phyloP scores from a whole-genome alignment of 2,329 filamentous ascomycete genomes.

The Fusarium sp. region DNA sequence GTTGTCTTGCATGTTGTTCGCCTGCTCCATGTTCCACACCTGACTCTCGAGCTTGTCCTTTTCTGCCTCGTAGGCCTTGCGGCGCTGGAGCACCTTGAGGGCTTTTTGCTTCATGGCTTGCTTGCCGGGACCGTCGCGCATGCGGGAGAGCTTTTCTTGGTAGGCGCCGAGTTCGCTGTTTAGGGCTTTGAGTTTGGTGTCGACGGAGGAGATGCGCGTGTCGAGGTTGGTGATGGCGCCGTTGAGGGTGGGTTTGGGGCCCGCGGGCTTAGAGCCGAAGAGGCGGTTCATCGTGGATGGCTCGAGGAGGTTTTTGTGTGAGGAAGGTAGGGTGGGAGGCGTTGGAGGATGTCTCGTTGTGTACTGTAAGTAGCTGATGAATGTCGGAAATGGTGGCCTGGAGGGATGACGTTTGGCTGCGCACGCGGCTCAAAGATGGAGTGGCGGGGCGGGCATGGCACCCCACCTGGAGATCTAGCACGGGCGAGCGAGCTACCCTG shows the following conservation, averaged over 20 bases:
- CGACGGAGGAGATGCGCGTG: constrained; percentile 85
- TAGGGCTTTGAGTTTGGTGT: constrained; percentile 93
- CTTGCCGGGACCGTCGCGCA: constrained; percentile 97
- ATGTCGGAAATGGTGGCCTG: constrained; percentile 39
- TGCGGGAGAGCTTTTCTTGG: constrained; percentile 88
- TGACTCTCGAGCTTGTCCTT: constrained; percentile 94
- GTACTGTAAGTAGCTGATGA: constrained; percentile 11
- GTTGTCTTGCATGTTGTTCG: constrained; percentile 98
- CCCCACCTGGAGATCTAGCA: constrained; percentile 24
- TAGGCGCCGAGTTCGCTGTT: constrained; percentile 92
- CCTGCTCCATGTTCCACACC: constrained; percentile 99
- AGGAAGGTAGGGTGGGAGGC: neutral
- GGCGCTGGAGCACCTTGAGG: constrained; percentile 91
- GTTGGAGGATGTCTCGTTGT: neutral
- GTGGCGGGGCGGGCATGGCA: constrained; percentile 14
- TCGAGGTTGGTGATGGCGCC: constrained; percentile 89
- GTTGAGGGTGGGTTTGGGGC: constrained; percentile 90
- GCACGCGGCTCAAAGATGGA: constrained; percentile 37
- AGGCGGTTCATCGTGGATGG: constrained; percentile 86
- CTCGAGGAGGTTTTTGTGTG: neutral
- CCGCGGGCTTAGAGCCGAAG: constrained; percentile 89
- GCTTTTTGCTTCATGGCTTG: constrained; percentile 94
- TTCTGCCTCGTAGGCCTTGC: constrained; percentile 94
- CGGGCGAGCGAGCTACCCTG: constrained; percentile 7
- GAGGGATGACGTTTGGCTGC: constrained; percentile 48